Base-by-base conservation (phyloP, 1,284 basidiomycete species). In the Sanghuangporus weigelae region DNA sequence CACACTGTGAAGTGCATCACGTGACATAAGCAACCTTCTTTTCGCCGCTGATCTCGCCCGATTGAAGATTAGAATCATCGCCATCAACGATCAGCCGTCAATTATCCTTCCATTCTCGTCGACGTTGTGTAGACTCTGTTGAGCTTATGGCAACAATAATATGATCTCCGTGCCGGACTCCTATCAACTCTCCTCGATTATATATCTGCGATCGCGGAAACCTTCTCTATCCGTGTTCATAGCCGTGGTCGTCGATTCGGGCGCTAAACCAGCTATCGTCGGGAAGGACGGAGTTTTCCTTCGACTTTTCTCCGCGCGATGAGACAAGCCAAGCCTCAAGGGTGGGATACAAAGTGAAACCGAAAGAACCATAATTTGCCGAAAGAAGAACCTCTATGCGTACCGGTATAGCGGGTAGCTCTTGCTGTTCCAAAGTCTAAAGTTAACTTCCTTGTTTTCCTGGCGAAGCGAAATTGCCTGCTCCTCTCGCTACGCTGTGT, bases 401-500 rank as follows among this genome's bases (percentile, higher is more conserved):
- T 31, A 23, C 53, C 53, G n/a, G 19, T 10, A 14, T n/a, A 19
- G 10, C 31, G 53, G 53, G 53, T 31, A n/a, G 11, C 31, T 36
- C 53, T 54, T 54, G 31, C 53, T 38, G 31, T 54, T 54, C 21
- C 53, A 54, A 54, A 54, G 53, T 54, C 53, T 54, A 54, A 54
- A 54, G 53, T 54, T 54, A 26, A n/a, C 49, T 23, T 51, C 49
- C 12, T 14, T 14, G 10, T 51, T 51, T n/a, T 4, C 44, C 16
- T 46, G 44, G 7, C 16, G 8, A 31, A 31, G 26, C 3, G 26
- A 31, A 31, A 31, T 31, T 31, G 5, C 26, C 26, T 31, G 26
- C 26, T 31, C 26, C 26, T 5, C 26, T 31, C 3, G 26, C 26
- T 31, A 31, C 26, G 26, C 26, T 31, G 26, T 31, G 26, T 31